Conservation (phyloP, 1,284 basidiomycete genomes). For the Pholiota adiposa region DNA sequence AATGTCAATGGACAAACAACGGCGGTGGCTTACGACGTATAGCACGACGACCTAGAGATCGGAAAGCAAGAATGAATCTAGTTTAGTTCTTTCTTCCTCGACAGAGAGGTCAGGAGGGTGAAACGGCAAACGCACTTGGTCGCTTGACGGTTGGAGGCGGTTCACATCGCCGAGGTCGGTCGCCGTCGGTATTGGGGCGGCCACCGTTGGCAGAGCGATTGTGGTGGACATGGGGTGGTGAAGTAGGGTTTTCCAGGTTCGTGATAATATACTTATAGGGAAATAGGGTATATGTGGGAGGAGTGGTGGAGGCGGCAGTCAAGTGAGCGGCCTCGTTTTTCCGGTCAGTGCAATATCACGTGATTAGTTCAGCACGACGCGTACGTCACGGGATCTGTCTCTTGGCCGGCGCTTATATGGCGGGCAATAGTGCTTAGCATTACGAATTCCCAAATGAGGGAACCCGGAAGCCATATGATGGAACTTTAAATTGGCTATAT, state of each 20-base stretch:
- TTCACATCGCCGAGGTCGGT: constrained; percentile 19
- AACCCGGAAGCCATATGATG: too few species aligned
- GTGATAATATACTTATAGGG: not conserved
- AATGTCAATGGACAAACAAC: constrained; percentile 1
- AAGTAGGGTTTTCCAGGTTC: not conserved
- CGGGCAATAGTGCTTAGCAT: not conserved
- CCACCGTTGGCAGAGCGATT: constrained; percentile 36
- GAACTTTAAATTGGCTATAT: too few species aligned
- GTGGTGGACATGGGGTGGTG: constrained; percentile 24
- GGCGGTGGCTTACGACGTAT: constrained; percentile 64
- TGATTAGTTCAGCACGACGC: constrained; percentile 18
- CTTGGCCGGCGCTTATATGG: not conserved
- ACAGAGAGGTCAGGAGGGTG: constrained; percentile 1
- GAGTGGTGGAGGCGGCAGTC: not conserved
- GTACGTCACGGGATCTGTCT: constrained; percentile 15
- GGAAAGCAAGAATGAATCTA: constrained; percentile 6
- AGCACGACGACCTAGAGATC: constrained; percentile 58
- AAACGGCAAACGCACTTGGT: constrained; percentile 37
- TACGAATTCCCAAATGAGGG: too few species aligned
- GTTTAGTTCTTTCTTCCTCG: constrained; percentile 13
- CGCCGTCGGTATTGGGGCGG: constrained; percentile 39
- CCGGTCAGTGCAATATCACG: constrained; percentile 8
- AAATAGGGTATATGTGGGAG: constrained; percentile 7
- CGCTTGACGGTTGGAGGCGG: constrained; percentile 41
- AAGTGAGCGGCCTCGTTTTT: constrained; percentile 18